Percentiles rank a stretch among this genome's conserved stretches.
phyloP scores from a whole-genome alignment of 805 yeast genomes.

The Kodamaea laetipori region DNA sequence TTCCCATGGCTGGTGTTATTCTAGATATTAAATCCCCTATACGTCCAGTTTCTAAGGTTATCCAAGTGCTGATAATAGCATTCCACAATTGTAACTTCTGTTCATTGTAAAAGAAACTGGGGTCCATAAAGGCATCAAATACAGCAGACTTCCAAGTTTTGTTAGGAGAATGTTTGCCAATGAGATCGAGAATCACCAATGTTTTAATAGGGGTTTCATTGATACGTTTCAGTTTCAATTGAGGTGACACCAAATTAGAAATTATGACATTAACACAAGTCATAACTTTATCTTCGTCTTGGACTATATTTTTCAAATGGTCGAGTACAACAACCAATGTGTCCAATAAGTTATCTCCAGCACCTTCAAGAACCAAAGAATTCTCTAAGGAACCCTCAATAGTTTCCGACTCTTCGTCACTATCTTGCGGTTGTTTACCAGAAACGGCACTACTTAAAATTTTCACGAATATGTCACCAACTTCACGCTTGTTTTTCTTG shows the following conservation, averaged over 20 bases:
- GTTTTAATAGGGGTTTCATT: slow-evolving; percentile 41
- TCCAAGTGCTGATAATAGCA: slow-evolving; percentile 62
- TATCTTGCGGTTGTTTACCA: slow-evolving; percentile 16
- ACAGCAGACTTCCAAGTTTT: slow-evolving; percentile 67
- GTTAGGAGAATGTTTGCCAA: slow-evolving; percentile 37
- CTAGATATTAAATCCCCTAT: slow-evolving; percentile 48
- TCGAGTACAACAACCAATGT: slow-evolving; percentile 36
- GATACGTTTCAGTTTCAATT: slow-evolving; percentile 47
- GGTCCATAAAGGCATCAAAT: slow-evolving; percentile 65
- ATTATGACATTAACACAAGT: slow-evolving; percentile 54
- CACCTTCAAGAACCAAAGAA: slow-evolving; percentile 12
- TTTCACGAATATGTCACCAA: slow-evolving; percentile 40
- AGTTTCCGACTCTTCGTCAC: slow-evolving; percentile 13
- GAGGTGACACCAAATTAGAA: slow-evolving; percentile 55
- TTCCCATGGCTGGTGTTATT: slow-evolving; percentile 38
- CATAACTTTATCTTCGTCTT: slow-evolving; percentile 64
- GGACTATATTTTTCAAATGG: slow-evolving; percentile 42
- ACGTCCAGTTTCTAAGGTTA: slow-evolving; percentile 60
- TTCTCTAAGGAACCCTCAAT: slow-evolving; percentile 11
- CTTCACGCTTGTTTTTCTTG: slow-evolving; percentile 59
- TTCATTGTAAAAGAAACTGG: slow-evolving; percentile 47
- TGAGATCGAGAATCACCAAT: slow-evolving; percentile 45
- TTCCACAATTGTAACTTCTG: slow-evolving; percentile 50
- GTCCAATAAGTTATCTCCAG: slow-evolving; percentile 48
- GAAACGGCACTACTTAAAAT: slow-evolving; percentile 23